A percentile compares a stretch with the other conserved stretches of the same genome.
phyloP scores from a whole-genome alignment of 139 green algal species.

The Raphidocelis subcapitata region DNA sequence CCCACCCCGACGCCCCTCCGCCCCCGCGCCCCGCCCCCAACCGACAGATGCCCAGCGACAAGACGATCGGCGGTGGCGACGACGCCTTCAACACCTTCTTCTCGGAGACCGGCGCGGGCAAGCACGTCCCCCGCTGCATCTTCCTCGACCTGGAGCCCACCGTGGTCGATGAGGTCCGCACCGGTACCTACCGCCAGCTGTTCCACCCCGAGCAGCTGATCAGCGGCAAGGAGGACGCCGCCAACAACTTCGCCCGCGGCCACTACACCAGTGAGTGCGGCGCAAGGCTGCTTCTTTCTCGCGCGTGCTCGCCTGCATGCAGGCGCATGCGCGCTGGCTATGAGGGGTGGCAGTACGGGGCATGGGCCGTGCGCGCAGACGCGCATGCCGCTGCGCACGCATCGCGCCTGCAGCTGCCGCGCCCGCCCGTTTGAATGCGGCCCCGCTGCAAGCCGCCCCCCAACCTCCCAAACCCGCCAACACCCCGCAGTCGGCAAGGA shows the following conservation, averaged over 20 bases:
- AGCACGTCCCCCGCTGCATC: constrained; percentile 91
- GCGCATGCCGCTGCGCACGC: neutral
- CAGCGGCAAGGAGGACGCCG: constrained; percentile 88
- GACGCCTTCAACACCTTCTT: constrained; percentile 98
- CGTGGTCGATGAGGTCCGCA: constrained; percentile 96
- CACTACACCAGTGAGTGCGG: constrained; percentile 35
- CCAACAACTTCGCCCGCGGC: constrained; percentile 54
- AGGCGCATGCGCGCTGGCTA: neutral
- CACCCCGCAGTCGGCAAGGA: constrained; percentile 84
- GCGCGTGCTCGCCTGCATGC: neutral
- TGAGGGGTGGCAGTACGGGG: neutral
- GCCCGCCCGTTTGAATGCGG: neutral
- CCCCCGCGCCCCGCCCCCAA: neutral
- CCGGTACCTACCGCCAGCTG: constrained; percentile 95
- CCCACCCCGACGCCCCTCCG: neutral
- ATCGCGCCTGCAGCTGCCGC: neutral
- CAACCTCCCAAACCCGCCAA: neutral
- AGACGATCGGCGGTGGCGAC: constrained; percentile 87
- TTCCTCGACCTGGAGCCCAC: constrained; percentile 97
- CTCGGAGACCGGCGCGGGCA: constrained; percentile 93
- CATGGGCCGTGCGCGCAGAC: neutral
- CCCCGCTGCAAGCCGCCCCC: neutral
- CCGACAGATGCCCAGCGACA: constrained; percentile 92
- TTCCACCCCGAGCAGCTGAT: constrained; percentile 99
- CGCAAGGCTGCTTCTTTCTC: neutral